Evolutionary conservation across 805 yeast genomes (phyloP).

Genomic region (Candida arabinofermentans): DNA sequence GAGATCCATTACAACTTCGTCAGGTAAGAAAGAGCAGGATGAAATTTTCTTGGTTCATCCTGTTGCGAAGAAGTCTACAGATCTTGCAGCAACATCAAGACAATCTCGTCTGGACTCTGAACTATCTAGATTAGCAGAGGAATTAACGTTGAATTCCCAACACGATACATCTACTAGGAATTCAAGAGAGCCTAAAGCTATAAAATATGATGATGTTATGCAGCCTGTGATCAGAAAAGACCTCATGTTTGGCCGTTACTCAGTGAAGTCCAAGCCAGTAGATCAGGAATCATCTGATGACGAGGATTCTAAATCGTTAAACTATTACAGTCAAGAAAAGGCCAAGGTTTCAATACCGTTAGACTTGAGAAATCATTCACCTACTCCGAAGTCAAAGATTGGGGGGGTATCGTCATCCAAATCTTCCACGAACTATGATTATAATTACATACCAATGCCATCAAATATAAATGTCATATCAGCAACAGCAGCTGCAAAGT

Average conservation of each 20-base stretch:
- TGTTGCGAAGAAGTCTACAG: constrained; percentile 12
- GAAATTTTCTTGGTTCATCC: constrained; percentile 14
- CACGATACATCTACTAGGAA: constrained; percentile 3
- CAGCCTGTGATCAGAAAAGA: constrained; percentile 7
- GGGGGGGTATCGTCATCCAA: background rate
- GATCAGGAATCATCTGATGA: no score
- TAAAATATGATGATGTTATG: constrained; percentile 21
- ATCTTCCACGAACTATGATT: background rate
- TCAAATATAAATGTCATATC: constrained; percentile 12
- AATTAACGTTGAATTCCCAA: constrained; percentile 4
- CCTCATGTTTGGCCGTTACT: background rate
- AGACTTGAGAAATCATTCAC: background rate
- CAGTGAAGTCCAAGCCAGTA: no score
- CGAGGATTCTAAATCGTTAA: no score
- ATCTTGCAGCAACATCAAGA: background rate
- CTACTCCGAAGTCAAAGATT: background rate
- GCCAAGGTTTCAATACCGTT: background rate
- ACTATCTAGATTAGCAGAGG: constrained; percentile 8
- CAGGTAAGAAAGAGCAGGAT: background rate
- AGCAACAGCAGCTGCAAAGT: constrained; percentile 22
- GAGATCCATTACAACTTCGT: background rate
- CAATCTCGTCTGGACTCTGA: background rate
- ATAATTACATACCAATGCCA: background rate
- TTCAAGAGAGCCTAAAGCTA: constrained; percentile 19
- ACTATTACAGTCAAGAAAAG: no score